Conservation (phyloP, 106 monocot species). For the Dendrobium nobile region DNA sequence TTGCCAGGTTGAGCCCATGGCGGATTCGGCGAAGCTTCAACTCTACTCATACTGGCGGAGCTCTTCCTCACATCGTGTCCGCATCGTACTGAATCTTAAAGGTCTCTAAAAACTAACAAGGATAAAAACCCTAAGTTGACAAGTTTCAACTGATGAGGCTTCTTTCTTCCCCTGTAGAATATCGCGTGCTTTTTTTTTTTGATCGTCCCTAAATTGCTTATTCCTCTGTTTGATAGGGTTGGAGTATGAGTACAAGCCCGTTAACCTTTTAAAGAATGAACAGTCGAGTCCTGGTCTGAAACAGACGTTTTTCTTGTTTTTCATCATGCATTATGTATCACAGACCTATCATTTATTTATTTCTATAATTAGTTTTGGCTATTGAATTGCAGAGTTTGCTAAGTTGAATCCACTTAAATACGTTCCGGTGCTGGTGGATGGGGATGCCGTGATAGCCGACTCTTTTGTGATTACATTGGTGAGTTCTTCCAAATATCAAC, state of each 20-base stretch:
- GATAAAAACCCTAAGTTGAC: not conserved
- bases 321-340: not conserved
- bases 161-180: not conserved
- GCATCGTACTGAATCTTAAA: slow-evolving; percentile 77
- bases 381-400: slow-evolving; percentile 25
- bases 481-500: not conserved
- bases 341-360: not conserved
- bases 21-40: slow-evolving; percentile 24
- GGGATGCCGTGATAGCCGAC: slow-evolving; percentile 31
- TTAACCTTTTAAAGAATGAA: slow-evolving; percentile 69
- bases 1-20: not conserved
- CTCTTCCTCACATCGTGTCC: slow-evolving; percentile 60
- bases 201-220: not conserved
- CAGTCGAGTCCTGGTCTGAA: slow-evolving; percentile 49
- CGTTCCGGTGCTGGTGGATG: slow-evolving; percentile 40
- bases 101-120: slow-evolving; percentile 21
- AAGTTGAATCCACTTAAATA: slow-evolving; percentile 47
- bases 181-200: not conserved
- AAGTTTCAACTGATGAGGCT: not conserved
- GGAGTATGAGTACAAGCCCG: slow-evolving; percentile 78
- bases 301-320: not conserved
- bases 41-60: slow-evolving; percentile 83
- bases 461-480: slow-evolving; percentile 42
- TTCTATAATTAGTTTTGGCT: not conserved
- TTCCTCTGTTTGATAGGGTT: slow-evolving; percentile 32